Conservation (phyloP, 495 filamentous ascomycete species). For the Filosporella fistucella region DNA sequence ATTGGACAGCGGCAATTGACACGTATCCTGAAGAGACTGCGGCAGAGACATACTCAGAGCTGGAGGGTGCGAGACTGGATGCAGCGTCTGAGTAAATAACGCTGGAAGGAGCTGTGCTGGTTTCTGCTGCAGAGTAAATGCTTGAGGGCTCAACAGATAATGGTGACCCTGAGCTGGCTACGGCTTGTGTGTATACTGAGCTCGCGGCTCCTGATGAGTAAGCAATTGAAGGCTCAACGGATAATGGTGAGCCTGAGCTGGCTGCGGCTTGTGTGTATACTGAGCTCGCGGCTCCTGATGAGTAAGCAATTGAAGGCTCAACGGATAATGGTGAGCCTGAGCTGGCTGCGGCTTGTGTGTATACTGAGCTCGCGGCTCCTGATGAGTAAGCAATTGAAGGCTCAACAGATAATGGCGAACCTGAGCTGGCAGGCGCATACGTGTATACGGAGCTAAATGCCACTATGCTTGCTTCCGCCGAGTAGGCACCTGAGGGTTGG, state of each 20-base stretch:
- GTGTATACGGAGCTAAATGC: not conserved
- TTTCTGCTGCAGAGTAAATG: not conserved
- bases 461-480: not conserved
- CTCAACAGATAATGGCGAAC: not conserved
- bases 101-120: not conserved
- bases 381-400: not conserved
- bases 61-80: not conserved
- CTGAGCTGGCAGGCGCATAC: not conserved
- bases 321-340: not conserved
- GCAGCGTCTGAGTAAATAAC: not conserved
- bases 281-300: not conserved
- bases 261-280: not conserved
- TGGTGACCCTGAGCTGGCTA: not conserved
- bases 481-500: not conserved
- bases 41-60: too few species aligned
- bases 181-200: not conserved
- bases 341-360: not conserved
- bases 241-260: not conserved
- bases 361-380: not conserved
- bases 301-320: not conserved
- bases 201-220: not conserved
- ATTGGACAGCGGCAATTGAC: too few species aligned
- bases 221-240: not conserved
- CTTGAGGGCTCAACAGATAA: not conserved
- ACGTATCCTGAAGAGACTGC: too few species aligned